Conservation (phyloP, 2,329 filamentous ascomycete genomes). For the Simplicillium aogashimaense region DNA sequence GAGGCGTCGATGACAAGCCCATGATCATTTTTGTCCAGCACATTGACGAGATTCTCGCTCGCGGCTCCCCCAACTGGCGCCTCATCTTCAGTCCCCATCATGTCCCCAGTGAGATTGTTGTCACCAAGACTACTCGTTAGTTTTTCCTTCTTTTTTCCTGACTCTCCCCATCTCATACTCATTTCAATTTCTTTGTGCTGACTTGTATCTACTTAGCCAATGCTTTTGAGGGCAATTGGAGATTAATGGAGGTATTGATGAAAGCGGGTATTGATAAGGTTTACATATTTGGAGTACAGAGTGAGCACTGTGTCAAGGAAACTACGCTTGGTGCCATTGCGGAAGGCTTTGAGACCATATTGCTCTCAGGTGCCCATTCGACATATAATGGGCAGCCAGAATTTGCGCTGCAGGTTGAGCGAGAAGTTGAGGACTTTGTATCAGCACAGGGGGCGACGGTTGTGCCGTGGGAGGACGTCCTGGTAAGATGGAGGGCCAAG, state of each 20-base stretch:
- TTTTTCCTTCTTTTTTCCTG: not conserved
- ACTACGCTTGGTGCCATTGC: conserved; percentile 15
- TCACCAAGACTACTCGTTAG: conserved; percentile 16
- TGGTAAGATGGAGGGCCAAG: not conserved
- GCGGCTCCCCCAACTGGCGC: conserved; percentile 14
- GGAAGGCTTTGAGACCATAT: conserved; percentile 14
- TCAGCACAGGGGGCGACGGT: conserved; percentile 9
- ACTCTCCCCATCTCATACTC: too few species aligned
- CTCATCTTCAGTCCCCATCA: conserved; percentile 15
- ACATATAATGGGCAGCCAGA: conserved; percentile 14
- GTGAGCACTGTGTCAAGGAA: conserved; percentile 17
- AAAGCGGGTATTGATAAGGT: conserved; percentile 10
- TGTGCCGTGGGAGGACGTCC: conserved; percentile 12
- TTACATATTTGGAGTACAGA: conserved; percentile 17
- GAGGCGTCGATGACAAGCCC: conserved; percentile 5
- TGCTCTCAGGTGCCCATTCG: conserved; percentile 19
- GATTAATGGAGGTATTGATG: conserved; percentile 12
- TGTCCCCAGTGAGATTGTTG: conserved; percentile 10
- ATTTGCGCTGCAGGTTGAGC: conserved; percentile 15
- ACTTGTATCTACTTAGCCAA: conserved; percentile 11
- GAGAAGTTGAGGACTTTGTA: conserved; percentile 11
- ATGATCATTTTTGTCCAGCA: conserved; percentile 18
- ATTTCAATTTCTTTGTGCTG: too few species aligned
- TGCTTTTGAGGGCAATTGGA: conserved; percentile 17
- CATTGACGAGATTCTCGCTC: conserved; percentile 13